Percentiles rank a stretch among this genome's conserved stretches.
Evolutionary conservation across 805 yeast species (phyloP).

Genomic region (Cyberlindnera suaveolens): DNA sequence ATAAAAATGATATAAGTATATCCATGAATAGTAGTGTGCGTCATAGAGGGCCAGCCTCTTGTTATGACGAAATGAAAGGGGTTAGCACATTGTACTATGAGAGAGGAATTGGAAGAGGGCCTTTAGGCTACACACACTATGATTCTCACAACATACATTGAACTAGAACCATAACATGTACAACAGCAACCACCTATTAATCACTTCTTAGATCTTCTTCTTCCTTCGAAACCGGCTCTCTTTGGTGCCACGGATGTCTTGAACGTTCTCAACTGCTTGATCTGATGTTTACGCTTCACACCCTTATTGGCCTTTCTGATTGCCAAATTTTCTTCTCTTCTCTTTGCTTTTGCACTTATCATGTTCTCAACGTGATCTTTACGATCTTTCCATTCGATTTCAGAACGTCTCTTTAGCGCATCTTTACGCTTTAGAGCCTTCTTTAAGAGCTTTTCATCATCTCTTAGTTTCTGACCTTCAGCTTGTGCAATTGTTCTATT

Average conservation of each 20-base stretch:
- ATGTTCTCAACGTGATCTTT: conserved; percentile 72
- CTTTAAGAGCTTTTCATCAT: conserved; percentile 81
- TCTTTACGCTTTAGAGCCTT: conserved; percentile 84
- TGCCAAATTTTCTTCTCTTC: conserved; percentile 87
- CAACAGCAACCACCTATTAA: too few species aligned
- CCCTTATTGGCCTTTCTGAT: conserved; percentile 84
- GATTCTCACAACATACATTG: background rate
- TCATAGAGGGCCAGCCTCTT: background rate
- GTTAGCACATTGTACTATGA: background rate
- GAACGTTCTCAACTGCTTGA: conserved; percentile 58
- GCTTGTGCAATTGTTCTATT: conserved; percentile 74
- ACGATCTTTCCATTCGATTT: conserved; percentile 88
- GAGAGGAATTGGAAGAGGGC: background rate
- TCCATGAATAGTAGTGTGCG: too few species aligned
- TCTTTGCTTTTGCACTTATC: conserved; percentile 68
- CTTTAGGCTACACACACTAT: background rate
- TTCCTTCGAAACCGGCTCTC: conserved; percentile 92
- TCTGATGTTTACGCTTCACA: conserved; percentile 66
- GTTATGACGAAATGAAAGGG: too few species aligned
- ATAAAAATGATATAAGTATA: too few species aligned
- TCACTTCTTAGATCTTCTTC: conserved; percentile 14
- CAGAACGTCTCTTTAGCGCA: conserved; percentile 77
- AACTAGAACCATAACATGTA: background rate
- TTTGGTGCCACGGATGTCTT: conserved; percentile 47
- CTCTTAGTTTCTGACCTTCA: conserved; percentile 83